These are phyloP conservation scores for Sugiyamaella japonica DNA, from an alignment of 1,139 yeast genomes.

Conservation along the genomic window DNA sequence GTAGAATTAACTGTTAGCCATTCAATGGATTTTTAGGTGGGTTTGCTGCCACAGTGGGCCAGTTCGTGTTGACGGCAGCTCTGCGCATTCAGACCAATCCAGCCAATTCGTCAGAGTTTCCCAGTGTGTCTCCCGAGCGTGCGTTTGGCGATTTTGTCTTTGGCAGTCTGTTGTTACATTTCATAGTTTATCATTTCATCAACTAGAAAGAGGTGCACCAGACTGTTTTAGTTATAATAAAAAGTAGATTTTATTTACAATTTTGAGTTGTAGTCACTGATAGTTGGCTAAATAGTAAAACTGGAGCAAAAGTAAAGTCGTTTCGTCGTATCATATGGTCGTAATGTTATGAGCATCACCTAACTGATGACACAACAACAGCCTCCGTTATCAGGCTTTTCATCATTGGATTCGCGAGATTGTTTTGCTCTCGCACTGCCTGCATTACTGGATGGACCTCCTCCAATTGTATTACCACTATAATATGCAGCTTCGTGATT, in stretches of 20 bases:
- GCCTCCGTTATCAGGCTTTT: conserved; percentile 7
- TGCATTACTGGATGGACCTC: conserved; percentile 5
- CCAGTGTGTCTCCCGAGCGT: conserved; percentile 65
- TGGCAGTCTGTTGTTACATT: conserved; percentile 86
- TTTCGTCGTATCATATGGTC: conserved; percentile 1
- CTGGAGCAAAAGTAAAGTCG: background rate
- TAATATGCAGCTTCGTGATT: conserved; percentile 16
- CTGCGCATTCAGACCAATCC: conserved; percentile 67
- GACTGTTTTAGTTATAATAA: background rate
- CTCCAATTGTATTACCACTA: conserved; percentile 16
- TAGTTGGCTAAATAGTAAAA: background rate
- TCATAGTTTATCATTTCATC: conserved; percentile 86
- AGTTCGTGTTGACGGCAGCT: conserved; percentile 72
- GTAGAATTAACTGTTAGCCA: conserved; percentile 48
- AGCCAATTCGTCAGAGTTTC: conserved; percentile 47
- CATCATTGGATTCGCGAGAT: conserved; percentile 6
- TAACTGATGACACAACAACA: conserved; percentile 15
- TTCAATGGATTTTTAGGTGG: conserved; percentile 97
- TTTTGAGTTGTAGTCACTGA: too few relatives aligned
- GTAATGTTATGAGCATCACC: background rate
- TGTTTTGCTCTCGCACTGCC: conserved; percentile 3
- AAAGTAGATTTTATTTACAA: background rate
- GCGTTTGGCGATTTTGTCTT: conserved; percentile 87
- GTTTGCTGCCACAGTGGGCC: conserved; percentile 89
- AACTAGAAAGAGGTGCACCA: too few relatives aligned